phyloP scores from a whole-genome alignment of 768 basidiomycete species.

The Trametes gibbosa region DNA sequence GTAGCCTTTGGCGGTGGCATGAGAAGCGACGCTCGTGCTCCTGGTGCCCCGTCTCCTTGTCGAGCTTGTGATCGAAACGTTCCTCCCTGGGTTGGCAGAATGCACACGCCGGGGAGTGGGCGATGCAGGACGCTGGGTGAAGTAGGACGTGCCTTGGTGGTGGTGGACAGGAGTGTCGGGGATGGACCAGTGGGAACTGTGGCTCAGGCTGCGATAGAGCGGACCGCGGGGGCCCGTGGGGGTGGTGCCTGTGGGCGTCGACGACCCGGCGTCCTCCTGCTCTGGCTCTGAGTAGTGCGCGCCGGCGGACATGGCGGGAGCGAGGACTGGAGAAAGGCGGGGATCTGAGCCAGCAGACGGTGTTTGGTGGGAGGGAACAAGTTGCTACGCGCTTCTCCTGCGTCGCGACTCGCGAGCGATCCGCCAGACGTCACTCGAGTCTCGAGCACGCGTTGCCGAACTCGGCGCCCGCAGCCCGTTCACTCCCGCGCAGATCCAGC shows the following conservation, averaged over 20 bases:
- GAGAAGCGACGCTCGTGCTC: slow-evolving; percentile 61
- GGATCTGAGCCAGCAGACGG: slow-evolving; percentile 19
- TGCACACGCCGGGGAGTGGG: slow-evolving; percentile 45
- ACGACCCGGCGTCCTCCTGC: slow-evolving; percentile 12
- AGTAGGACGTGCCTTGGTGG: slow-evolving; percentile 69
- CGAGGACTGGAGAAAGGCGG: background rate
- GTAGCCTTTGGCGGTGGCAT: slow-evolving; percentile 42
- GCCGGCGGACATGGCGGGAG: slow-evolving; percentile 11
- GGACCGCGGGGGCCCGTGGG: slow-evolving; percentile 21
- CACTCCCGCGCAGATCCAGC: background rate
- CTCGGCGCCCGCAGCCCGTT: background rate
- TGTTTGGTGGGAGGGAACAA: slow-evolving; percentile 4
- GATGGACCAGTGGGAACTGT: slow-evolving; percentile 57
- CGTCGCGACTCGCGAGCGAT: background rate
- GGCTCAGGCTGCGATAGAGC: slow-evolving; percentile 36
- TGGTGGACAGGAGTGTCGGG: slow-evolving; percentile 62
- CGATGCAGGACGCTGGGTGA: slow-evolving; percentile 42
- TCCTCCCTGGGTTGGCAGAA: slow-evolving; percentile 36
- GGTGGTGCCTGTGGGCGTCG: slow-evolving; percentile 14
- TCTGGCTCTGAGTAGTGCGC: slow-evolving; percentile 11
- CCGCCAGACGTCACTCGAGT: slow-evolving; percentile 11
- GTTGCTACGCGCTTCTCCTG: background rate
- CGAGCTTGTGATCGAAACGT: slow-evolving; percentile 48
- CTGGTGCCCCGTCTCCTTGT: slow-evolving; percentile 44
- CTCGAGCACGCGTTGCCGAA: slow-evolving; percentile 1